phyloP scores from a whole-genome alignment of 176 grass and related monocot genomes.

The Typha latifolia region DNA sequence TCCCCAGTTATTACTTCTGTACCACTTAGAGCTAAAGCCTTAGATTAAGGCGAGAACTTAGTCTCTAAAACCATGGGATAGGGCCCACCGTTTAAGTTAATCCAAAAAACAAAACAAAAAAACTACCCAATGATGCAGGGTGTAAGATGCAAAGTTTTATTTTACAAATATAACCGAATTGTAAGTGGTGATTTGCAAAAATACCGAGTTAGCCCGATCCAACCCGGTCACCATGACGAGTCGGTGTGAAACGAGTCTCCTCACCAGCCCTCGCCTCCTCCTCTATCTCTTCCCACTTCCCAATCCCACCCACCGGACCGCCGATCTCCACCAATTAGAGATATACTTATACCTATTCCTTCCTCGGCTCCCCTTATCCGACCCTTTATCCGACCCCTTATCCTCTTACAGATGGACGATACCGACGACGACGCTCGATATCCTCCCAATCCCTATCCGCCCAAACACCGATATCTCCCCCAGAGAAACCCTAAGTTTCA shows the following conservation, averaged over 20 bases:
- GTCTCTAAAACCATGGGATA: too few species aligned
- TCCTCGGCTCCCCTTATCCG: neutral
- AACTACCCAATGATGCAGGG: too few species aligned
- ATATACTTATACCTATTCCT: neutral
- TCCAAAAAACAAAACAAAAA: too few species aligned
- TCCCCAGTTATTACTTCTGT: too few species aligned
- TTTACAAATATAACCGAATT: too few species aligned
- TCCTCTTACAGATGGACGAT: constrained; percentile 24
- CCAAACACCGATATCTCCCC: constrained; percentile 15
- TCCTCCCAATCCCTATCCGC: constrained; percentile 14
- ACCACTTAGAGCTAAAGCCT: too few species aligned
- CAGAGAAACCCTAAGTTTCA: neutral
- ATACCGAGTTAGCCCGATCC: neutral
- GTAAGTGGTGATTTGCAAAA: too few species aligned
- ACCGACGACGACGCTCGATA: constrained; percentile 17
- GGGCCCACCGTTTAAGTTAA: too few species aligned
- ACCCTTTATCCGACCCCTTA: constrained; percentile 24
- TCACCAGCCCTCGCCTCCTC: neutral
- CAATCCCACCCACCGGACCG: neutral
- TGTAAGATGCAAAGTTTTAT: too few species aligned
- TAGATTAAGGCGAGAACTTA: too few species aligned
- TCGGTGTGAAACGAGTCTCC: neutral
- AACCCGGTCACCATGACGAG: neutral
- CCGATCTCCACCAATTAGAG: neutral
- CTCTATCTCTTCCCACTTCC: neutral